Base-by-base conservation (phyloP, 768 basidiomycete species). In the Psilocybe subaeruginosa region DNA sequence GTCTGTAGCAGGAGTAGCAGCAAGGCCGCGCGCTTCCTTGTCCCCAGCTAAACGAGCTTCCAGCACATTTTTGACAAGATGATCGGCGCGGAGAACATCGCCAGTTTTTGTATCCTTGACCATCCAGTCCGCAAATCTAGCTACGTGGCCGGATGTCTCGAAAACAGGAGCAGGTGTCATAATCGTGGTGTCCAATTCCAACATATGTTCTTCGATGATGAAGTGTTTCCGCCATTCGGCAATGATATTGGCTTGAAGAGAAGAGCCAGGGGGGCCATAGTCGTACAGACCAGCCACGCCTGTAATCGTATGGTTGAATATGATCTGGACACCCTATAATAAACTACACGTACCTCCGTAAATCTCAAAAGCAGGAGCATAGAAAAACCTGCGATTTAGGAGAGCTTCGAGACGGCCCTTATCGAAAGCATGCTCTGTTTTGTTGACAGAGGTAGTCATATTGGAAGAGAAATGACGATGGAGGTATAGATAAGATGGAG, bases 81-180 rank as follows among this genome's bases (percentile, higher is more conserved):
- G 97, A 74, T 99, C 96, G 27, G 97, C 97, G 48, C 97, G 90
- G 68, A 97, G 87, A 51, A 99, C 96, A 69, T 99, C 95, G 48
- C 95, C 95, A n/a, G 92, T 96, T 79, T 93, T 88, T 27, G 80
- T 79, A 68, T 99, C 97, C 79, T 97, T 97, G 70, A 94, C 93
- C 97, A 98, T 99, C 97, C 96, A 99, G 72, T 99, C 97, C 4
- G 97, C 93, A 72, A 99, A 99, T 66, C 96, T 87, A 46, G 95
- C 96, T 62, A 99, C 97, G 77, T 99, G 97, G 30, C 97, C 96
- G 35, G 95, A 98, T 0, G 97, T 89, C 75, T 97, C 96, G 72
- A 99, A 96, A 8, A 99, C 96, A 11, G 95, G 80, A 2, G 92
- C 85, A 14, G 97, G 91, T 0, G 97, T 99, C 90, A 99, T 97